Evolutionary conservation across 345 rosid species (phyloP), one percentile per base, ranked within the genome.

Genomic region (Arabis hirsuta): DNA sequence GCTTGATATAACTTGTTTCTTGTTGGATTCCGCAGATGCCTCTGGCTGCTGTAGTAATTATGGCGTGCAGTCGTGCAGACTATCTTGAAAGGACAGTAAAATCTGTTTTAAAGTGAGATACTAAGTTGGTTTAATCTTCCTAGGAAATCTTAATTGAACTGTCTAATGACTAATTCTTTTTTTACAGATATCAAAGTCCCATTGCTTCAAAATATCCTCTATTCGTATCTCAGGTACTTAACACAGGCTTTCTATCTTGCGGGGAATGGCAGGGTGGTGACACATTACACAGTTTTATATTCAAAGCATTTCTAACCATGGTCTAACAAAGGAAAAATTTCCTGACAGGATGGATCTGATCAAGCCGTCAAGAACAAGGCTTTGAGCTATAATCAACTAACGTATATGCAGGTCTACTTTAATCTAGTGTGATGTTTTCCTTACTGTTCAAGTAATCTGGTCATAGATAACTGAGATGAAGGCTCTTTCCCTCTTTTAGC

Each of bases 11-110:
- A 59, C 47, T 34, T 72, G 52, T 36, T 58, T 78, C 67, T 12
- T 78, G 2, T 74, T 72, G 62, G 50, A 72, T 80, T 67, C 24
- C 29, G 66, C 79, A 91, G 98, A 79, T 41, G 56, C 94, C 94
- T 3, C 79, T 91, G 48, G 98, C 99, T 46, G 99, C 99, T 46
- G 88, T 95, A 62, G 98, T 95, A 65, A 83, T 91, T 77, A 95
- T 95, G 99, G 99, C 99, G 3, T 95, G 99, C 88, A 95, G 87
- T 72, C 97, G 97, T 52, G 96, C 98, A 50, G 98, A 95, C 84
- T 95, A 95, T 86, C 81, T 95, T 61, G 92, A 88, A 73, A 81
- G 96, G 84, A 95, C 99, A 39, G 61, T 95, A 47, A 65, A 81
- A 12, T 95, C 99, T 57, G 79, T 92, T 58, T 79, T 91, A 44